Evolutionary conservation across 148 eudicot genomes (phyloP).

Genomic region (Drosera capensis): DNA sequence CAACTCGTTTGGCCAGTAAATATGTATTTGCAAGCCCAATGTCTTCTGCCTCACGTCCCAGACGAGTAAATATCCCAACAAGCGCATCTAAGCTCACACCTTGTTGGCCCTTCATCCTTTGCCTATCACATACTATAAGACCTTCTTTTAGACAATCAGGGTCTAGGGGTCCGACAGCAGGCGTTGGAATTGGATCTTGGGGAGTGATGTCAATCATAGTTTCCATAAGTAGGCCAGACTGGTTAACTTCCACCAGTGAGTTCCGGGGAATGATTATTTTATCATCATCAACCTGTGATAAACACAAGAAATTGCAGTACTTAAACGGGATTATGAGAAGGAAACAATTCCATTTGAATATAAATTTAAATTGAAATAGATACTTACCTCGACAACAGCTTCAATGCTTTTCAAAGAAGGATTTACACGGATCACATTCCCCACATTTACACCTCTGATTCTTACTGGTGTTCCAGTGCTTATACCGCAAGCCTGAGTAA

Average conservation of each 20-base stretch:
- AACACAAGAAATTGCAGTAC: slow-evolving; percentile 6
- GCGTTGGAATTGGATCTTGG: slow-evolving; percentile 67
- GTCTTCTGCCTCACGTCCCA: slow-evolving; percentile 78
- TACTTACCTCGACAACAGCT: slow-evolving; percentile 75
- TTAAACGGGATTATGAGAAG: background rate
- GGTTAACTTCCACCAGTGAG: slow-evolving; percentile 85
- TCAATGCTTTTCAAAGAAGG: slow-evolving; percentile 66
- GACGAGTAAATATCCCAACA: slow-evolving; percentile 85
- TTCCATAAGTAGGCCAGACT: slow-evolving; percentile 97
- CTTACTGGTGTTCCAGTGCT: slow-evolving; percentile 76
- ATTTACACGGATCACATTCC: slow-evolving; percentile 69
- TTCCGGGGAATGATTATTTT: slow-evolving; percentile 75
- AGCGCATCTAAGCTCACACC: slow-evolving; percentile 95
- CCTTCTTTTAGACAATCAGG: slow-evolving; percentile 67
- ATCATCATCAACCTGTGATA: slow-evolving; percentile 77
- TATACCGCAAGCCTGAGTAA: slow-evolving; percentile 81
- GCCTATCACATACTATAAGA: slow-evolving; percentile 78
- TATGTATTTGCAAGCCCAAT: slow-evolving; percentile 74
- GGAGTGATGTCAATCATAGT: slow-evolving; percentile 91
- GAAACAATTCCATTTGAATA: background rate
- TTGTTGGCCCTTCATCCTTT: slow-evolving; percentile 60
- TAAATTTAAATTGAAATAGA: slow-evolving; percentile 5
- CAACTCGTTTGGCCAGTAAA: slow-evolving; percentile 49
- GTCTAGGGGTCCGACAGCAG: slow-evolving; percentile 69
- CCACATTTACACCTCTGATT: slow-evolving; percentile 84